These are phyloP conservation scores for Cicer bijugum DNA, from an alignment of 306 rosid genomes.

Conservation along the genomic window DNA sequence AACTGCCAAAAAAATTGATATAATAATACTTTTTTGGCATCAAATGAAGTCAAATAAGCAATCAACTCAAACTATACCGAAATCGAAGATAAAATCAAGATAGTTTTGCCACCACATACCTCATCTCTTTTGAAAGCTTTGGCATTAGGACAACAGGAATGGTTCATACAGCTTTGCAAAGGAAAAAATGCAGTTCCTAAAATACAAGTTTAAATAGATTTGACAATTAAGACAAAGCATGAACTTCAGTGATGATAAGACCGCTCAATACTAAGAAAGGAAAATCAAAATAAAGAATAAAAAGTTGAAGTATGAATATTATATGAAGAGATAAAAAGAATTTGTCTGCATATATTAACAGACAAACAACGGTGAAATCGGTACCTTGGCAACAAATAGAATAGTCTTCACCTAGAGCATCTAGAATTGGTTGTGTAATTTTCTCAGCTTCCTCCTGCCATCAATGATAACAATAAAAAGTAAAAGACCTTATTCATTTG, in stretches of 20 bases:
- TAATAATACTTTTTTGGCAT: slow-evolving; percentile 24
- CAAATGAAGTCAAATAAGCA: slow-evolving; percentile 20
- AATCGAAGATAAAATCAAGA: slow-evolving; percentile 16
- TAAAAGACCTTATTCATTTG: slow-evolving; percentile 30
- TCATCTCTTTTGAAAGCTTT: slow-evolving; percentile 95
- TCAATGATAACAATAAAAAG: slow-evolving; percentile 34
- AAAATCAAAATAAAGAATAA: background rate
- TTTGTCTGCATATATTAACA: slow-evolving; percentile 22
- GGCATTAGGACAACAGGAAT: slow-evolving; percentile 92
- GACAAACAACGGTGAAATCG: slow-evolving; percentile 21
- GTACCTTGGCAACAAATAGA: slow-evolving; percentile 87
- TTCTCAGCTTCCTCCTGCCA: slow-evolving; percentile 79
- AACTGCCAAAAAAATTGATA: slow-evolving; percentile 2
- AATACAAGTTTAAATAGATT: slow-evolving; percentile 33
- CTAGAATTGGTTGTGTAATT: slow-evolving; percentile 74
- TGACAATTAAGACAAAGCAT: background rate
- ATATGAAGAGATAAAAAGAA: slow-evolving; percentile 13
- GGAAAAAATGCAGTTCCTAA: slow-evolving; percentile 91
- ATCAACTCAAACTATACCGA: slow-evolving; percentile 20
- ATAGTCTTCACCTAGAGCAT: slow-evolving; percentile 88
- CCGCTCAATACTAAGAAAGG: slow-evolving; percentile 20
- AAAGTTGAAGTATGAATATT: slow-evolving; percentile 5
- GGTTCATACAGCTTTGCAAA: slow-evolving; percentile 93
- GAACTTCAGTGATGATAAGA: slow-evolving; percentile 2
- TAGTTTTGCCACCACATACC: slow-evolving; percentile 54